Evolutionary conservation across 139 green algal species (phyloP), one percentile per base, ranked within the genome.

Genomic region (Coccomyxa sp.): DNA sequence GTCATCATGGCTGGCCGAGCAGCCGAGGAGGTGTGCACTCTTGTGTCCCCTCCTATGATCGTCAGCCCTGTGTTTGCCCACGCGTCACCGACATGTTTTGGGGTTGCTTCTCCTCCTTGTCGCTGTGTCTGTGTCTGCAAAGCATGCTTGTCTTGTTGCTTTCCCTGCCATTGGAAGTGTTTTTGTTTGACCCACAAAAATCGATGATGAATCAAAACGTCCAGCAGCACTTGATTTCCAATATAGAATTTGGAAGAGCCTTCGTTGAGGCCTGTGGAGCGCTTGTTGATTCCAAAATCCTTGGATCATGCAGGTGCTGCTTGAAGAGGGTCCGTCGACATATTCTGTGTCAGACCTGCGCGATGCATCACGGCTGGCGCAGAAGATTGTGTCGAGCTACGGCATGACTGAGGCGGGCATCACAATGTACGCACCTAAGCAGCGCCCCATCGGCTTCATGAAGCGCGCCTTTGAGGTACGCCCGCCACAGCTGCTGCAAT

Each of bases 1-100:
- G 87, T 93, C 21, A 88, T 93, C 66, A 76, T 96, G 67, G 94
- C 90, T 10, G 94, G 86, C 59, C 92, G 85, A 79, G 92, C 90
- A 17, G 90, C 90, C 14, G 88, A 94, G 82, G 84, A 91, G 68
- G 84, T 90, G 80, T 21, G 27, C 38, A 32, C 74, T 10, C 28
- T 38, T 14, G 16, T 71, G 18, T 71, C 4, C 63, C 63, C 21
- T 25, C 4, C 63, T 14, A 11, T 11, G 7, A 38, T 77, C 38
- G 38, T 51, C 38, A 51, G 38, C 38, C 38, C 38, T 51, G 38
- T 7, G 38, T 51, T 7, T 51, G 38, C 38, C 7, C 7, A 7
- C 38, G 7, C 38, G 3, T 51, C 7, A 51, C 38, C 38, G 7
- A 51, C 38, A 51, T 7, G 38, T 51, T 51, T 51, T 51, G 38